phyloP scores from a whole-genome alignment of 495 filamentous ascomycete genomes.

The Tuber melanosporum region DNA sequence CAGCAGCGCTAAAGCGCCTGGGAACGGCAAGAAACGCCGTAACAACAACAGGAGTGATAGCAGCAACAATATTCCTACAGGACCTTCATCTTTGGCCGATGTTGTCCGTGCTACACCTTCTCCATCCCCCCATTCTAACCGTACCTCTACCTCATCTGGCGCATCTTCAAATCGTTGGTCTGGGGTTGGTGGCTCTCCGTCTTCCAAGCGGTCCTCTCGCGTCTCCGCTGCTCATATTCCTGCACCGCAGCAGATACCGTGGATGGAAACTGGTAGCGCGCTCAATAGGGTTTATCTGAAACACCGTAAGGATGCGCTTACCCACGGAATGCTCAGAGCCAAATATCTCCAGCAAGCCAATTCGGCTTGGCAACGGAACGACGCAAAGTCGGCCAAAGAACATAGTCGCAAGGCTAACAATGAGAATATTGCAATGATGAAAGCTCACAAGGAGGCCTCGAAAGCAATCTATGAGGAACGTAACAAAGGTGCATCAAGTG shows the following conservation, averaged over 20 bases:
- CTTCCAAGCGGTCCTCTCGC: constrained; percentile 36
- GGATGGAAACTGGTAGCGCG: constrained; percentile 88
- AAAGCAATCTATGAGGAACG: constrained; percentile 88
- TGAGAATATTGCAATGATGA: constrained; percentile 95
- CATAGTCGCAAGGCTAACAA: constrained; percentile 87
- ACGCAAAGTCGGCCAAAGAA: constrained; percentile 92
- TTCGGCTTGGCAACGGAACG: constrained; percentile 99
- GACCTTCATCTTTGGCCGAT: constrained; percentile 81
- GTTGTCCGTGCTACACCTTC: constrained; percentile 90
- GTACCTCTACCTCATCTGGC: constrained; percentile 32
- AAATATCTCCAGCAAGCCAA: constrained; percentile 97
- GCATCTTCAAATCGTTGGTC: constrained; percentile 35
- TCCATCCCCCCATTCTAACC: constrained; percentile 49
- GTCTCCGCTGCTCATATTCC: constrained; percentile 58
- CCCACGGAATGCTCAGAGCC: constrained; percentile 89
- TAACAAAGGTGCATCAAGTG: constrained; percentile 55
- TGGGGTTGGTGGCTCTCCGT: constrained; percentile 29
- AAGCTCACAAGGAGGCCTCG: constrained; percentile 92
- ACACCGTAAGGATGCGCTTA: constrained; percentile 86
- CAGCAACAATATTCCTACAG: constrained; percentile 61
- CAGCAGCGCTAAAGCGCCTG: constrained; percentile 66
- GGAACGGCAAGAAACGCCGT: constrained; percentile 59
- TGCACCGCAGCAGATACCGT: constrained; percentile 84
- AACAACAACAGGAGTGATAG: constrained; percentile 27
- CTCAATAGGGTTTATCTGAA: constrained; percentile 93